These are phyloP conservation scores for Pseudogymnoascus sp. DNA, from an alignment of 2,329 filamentous ascomycete species.

Conservation along the genomic window DNA sequence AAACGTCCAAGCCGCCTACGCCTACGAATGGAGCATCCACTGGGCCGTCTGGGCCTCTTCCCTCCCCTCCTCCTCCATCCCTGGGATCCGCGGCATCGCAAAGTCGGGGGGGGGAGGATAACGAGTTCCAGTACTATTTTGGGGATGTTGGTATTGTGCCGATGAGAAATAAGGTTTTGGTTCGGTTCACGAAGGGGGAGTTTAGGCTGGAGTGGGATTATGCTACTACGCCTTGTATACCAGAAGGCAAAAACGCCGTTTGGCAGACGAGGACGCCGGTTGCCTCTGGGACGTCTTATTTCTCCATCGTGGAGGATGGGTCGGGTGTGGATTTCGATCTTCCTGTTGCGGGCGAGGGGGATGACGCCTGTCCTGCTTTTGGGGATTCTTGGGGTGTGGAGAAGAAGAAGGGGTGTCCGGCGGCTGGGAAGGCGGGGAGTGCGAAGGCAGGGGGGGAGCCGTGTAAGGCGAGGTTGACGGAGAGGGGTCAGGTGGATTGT, in stretches of 20 bases:
- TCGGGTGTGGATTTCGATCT: neutral
- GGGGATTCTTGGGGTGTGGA: neutral
- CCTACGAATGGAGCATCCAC: neutral
- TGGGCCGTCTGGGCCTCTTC: no score
- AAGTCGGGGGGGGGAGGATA: neutral
- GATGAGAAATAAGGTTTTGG: neutral
- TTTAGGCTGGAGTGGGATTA: neutral
- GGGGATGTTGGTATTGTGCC: neutral
- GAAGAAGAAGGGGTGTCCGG: neutral
- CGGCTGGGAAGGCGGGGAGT: neutral
- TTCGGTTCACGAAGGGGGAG: neutral
- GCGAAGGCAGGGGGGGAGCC: no score
- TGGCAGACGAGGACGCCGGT: neutral
- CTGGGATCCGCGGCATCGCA: neutral
- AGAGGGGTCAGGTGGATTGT: neutral
- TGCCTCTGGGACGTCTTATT: neutral
- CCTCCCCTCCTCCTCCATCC: no score
- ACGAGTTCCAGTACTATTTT: neutral
- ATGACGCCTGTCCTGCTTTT: neutral
- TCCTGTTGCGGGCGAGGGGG: neutral
- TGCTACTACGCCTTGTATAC: neutral
- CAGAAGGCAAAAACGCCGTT: neutral
- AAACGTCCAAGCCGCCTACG: neutral
- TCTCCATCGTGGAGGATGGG: neutral
- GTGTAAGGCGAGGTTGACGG: neutral